A percentile compares a stretch with the other conserved stretches of the same genome.
phyloP scores from a whole-genome alignment of 2,329 filamentous ascomycete species.

The Penicillium thymicola region DNA sequence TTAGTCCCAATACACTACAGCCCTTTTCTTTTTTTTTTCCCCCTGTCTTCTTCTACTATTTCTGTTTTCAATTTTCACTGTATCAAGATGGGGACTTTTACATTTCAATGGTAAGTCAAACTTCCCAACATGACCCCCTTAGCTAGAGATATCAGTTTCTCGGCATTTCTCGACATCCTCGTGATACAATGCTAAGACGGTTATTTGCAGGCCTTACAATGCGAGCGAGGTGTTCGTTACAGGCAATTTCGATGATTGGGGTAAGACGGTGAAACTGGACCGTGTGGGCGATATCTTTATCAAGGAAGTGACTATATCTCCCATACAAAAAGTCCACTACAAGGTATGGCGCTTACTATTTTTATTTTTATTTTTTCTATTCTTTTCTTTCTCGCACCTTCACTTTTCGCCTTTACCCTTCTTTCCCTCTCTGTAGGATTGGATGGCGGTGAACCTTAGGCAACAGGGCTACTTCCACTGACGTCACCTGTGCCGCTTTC shows the following conservation, averaged over 20 bases:
- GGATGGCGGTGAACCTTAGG: conserved; percentile 23
- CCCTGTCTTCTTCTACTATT: background rate
- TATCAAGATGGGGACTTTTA: conserved; percentile 33
- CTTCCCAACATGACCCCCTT: background rate
- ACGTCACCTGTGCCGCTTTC: conserved; percentile 21
- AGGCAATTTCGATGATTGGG: conserved; percentile 93
- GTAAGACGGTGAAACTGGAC: conserved; percentile 77
- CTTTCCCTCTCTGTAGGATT: conserved; percentile 2
- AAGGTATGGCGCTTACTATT: conserved; percentile 63
- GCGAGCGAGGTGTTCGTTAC: conserved; percentile 90
- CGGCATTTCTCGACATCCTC: background rate
- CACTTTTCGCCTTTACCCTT: background rate
- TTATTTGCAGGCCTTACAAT: conserved; percentile 66
- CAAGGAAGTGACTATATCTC: conserved; percentile 73
- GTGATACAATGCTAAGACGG: conserved; percentile 30
- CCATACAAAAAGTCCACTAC: conserved; percentile 76
- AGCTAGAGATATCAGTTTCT: background rate
- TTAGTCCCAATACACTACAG: conserved; percentile 1
- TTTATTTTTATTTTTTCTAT: background rate
- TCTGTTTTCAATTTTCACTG: background rate
- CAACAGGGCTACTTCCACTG: conserved; percentile 14
- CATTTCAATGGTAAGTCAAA: conserved; percentile 38
- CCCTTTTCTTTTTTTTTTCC: background rate
- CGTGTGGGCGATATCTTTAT: conserved; percentile 70
- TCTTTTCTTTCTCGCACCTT: background rate